Evolutionary conservation across 257 asterid species (phyloP).

Genomic region (Rubia yunnanensis): DNA sequence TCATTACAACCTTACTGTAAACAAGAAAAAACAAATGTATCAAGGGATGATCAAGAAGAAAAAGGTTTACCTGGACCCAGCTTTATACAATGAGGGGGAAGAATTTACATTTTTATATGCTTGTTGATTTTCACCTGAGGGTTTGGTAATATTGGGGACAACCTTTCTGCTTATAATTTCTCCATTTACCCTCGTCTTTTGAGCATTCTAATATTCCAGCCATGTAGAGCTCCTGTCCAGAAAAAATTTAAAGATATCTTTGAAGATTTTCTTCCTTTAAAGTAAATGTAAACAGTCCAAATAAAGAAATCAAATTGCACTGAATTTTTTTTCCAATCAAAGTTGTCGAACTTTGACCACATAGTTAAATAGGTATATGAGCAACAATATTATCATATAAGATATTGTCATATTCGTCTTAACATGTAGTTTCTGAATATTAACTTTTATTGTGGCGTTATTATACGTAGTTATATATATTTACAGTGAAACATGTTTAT

Average conservation of each 20-base stretch:
- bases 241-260: background rate
- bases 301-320: too few species aligned
- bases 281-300: background rate
- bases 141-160: background rate
- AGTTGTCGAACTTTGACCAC: too few species aligned
- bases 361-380: too few species aligned
- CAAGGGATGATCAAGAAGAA: background rate
- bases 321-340: too few species aligned
- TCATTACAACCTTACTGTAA: background rate
- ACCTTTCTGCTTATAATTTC: background rate
- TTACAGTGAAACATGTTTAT: background rate
- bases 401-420: too few species aligned
- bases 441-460: too few species aligned
- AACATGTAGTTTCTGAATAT: too few species aligned
- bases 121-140: background rate
- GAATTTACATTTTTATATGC: background rate
- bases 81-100: background rate
- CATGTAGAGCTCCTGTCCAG: background rate
- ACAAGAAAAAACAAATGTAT: background rate
- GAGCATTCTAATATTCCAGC: background rate
- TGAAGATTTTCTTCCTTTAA: background rate
- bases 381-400: too few species aligned
- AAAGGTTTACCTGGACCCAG: background rate
- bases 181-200: background rate
- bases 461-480: too few species aligned